Percentiles rank a stretch among this genome's conserved stretches.
These are phyloP conservation scores for Paraphoma chrysanthemicola DNA, from an alignment of 2,329 filamentous ascomycete genomes.

Conservation along the genomic window DNA sequence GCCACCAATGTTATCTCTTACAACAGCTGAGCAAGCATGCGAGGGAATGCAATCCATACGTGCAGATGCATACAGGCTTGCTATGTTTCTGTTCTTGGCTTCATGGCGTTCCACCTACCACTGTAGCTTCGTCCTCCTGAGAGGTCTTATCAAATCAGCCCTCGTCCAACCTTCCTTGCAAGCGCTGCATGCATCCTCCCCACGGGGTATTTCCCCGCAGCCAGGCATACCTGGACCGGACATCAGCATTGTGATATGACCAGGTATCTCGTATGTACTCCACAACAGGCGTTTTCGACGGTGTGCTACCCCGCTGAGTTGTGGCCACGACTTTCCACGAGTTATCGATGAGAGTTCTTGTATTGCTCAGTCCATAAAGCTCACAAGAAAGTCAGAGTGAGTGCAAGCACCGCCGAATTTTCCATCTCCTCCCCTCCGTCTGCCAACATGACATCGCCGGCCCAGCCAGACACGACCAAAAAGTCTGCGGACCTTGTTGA, in stretches of 20 bases:
- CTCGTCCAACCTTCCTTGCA: not conserved
- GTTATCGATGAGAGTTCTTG: not conserved
- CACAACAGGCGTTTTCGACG: not conserved
- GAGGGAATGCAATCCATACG: not conserved
- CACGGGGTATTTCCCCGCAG: slow-evolving; percentile 1
- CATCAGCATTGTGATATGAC: slow-evolving; percentile 11
- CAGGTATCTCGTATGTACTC: too few species aligned
- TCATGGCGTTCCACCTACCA: not conserved
- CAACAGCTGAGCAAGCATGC: not conserved
- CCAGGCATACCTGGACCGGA: not conserved
- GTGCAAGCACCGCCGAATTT: not conserved
- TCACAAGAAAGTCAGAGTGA: not conserved
- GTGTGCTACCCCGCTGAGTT: not conserved
- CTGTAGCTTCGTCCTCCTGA: not conserved
- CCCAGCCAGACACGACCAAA: slow-evolving; percentile 8
- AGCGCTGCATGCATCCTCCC: not conserved
- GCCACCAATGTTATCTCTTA: not conserved
- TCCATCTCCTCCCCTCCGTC: not conserved
- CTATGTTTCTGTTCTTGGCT: not conserved
- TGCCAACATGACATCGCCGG: not conserved
- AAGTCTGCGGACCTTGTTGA: slow-evolving; percentile 1
- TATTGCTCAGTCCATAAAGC: not conserved
- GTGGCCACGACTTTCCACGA: not conserved
- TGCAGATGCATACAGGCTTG: not conserved
- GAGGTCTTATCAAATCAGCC: not conserved